These are phyloP conservation scores for Erythrophleum fordii DNA, from an alignment of 306 rosid genomes.

Conservation along the genomic window DNA sequence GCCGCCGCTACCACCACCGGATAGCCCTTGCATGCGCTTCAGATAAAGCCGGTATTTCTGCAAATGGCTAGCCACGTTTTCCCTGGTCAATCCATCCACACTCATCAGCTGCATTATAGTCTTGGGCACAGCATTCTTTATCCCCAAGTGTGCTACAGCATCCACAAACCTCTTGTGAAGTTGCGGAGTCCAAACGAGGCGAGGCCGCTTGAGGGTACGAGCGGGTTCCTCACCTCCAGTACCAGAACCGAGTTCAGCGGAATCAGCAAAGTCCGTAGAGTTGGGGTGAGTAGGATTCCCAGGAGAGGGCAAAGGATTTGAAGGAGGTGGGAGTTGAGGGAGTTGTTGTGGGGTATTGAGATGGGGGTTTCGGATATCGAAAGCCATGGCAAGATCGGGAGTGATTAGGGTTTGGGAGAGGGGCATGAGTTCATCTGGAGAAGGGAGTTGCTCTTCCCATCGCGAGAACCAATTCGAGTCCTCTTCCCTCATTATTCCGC, in stretches of 20 bases:
- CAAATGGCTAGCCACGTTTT: slow-evolving; percentile 94
- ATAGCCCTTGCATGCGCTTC: slow-evolving; percentile 91
- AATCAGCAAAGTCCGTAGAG: slow-evolving; percentile 82
- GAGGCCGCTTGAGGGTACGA: slow-evolving; percentile 85
- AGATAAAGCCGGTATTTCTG: slow-evolving; percentile 94
- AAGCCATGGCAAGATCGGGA: slow-evolving; percentile 92
- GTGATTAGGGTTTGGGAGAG: slow-evolving; percentile 96
- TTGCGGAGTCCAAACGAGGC: slow-evolving; percentile 97
- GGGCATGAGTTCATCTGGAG: slow-evolving; percentile 86
- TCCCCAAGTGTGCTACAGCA: slow-evolving; percentile 94
- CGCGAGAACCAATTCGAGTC: slow-evolving; percentile 87
- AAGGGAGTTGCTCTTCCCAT: slow-evolving; percentile 90
- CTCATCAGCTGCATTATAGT: slow-evolving; percentile 99
- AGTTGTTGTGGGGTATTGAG: slow-evolving; percentile 37
- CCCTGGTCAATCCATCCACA: slow-evolving; percentile 91
- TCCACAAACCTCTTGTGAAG: slow-evolving; percentile 96
- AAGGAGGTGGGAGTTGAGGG: slow-evolving; percentile 45
- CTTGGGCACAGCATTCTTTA: slow-evolving; percentile 95
- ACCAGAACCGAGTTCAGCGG: slow-evolving; percentile 85
- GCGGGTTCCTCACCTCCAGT: slow-evolving; percentile 90
- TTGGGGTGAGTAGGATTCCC: slow-evolving; percentile 58
- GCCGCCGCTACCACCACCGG: slow-evolving; percentile 48
- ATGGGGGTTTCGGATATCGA: slow-evolving; percentile 71
- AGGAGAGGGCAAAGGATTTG: slow-evolving; percentile 52
- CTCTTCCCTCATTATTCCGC: slow-evolving; percentile 76